Evolutionary conservation across 306 rosid species (phyloP).

Genomic region (Pyrus betulifolia): DNA sequence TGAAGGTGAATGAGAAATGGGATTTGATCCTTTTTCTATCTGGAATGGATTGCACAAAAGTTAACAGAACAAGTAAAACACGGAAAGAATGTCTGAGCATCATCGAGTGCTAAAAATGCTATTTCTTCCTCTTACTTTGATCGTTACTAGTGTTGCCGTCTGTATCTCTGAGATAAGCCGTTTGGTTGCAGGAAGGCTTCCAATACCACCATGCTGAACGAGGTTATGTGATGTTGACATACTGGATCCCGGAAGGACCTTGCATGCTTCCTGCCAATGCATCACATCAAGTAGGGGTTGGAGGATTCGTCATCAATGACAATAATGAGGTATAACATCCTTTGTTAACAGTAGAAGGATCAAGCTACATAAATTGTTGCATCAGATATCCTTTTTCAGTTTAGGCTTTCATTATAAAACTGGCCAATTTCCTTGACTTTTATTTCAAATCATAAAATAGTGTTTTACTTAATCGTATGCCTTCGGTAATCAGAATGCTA

Average conservation of each 20-base stretch:
- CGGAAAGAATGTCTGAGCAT: not conserved
- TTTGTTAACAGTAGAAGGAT: not conserved
- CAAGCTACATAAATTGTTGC: not conserved
- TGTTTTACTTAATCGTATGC: not conserved
- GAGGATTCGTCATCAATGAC: constrained; percentile 81
- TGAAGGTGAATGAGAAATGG: not conserved
- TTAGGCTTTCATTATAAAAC: not conserved
- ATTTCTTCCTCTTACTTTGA: no score
- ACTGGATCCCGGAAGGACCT: constrained; percentile 94
- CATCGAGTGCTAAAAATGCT: not conserved
- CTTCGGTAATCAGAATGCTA: not conserved
- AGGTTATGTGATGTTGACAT: constrained; percentile 86
- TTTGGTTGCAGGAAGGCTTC: constrained; percentile 77
- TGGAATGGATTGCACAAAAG: not conserved
- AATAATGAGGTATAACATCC: constrained; percentile 54
- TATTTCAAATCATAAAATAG: not conserved
- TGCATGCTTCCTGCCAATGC: constrained; percentile 93
- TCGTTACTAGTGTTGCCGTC: not conserved
- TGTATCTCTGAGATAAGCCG: constrained; percentile 7
- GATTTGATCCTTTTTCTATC: not conserved
- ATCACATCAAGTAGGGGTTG: constrained; percentile 93
- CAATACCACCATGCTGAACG: constrained; percentile 88
- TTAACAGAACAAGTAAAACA: not conserved
- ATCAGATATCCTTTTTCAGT: not conserved
- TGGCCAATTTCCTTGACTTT: not conserved